Base-by-base conservation (phyloP, 768 basidiomycete species). In the Tephrocybe sp. region DNA sequence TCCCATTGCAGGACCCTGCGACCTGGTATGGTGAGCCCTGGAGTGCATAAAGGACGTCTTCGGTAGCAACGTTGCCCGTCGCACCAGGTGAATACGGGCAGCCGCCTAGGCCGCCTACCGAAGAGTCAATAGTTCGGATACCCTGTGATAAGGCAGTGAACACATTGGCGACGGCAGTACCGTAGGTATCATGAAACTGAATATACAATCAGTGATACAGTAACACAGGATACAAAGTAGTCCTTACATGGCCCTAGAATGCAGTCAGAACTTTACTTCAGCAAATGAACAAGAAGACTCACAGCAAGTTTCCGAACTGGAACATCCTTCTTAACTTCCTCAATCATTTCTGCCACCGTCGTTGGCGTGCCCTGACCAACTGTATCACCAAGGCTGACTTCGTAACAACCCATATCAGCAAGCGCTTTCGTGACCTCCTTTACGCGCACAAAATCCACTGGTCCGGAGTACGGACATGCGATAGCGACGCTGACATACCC, bases 51-150 rank as follows among this genome's bases (percentile, higher is more conserved):
- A 95, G 73, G 1, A 95, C 81, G 57, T 95, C 90, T 58, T 98
- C 94, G 0, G 95, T 97, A 0, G 92, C 86, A 15, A 97, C 90
- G 57, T 97, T 97, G 13, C 95, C 94, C 0, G 92, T 94, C 12
- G 94, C 94, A 4, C 94, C 94, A 2, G 94, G 95, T 1, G 94
- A 93, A 67, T 91, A 98, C 2, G 94, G 94, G 61, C 95, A 97
- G 15, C 94, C 93, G 3, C 95, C 94, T 1, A 97, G 82, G 0
- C 94, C 94, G 15, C 86, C 92, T 15, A 97, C 82, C 1, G 88
- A 84, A 1, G 88, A 75, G 61, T 89, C 94, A 36, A 98, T 78
- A 2, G 91, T 89, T 10, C 84, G 78, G 11, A 97, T 69, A 13
- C 94, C 94, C 42, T 83, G 69, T 10, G 78, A 71, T 11, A 92